Evolutionary conservation across 192 early-diverging fungal species (phyloP).

Genomic region (Pecoramyces ruminantium): DNA sequence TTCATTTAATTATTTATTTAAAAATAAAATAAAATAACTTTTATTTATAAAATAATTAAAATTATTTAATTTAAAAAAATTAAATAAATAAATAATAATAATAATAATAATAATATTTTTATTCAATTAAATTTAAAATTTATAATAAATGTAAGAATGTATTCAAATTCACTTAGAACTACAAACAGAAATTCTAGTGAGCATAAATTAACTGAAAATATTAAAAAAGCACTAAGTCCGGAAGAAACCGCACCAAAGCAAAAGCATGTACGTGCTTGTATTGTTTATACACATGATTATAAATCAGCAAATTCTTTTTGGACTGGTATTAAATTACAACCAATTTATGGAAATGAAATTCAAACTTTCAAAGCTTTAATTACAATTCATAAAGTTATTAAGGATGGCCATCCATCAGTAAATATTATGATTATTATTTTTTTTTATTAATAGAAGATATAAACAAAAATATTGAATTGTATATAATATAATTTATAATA

Average conservation of each 20-base stretch:
- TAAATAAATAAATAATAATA: no score
- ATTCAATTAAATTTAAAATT: no score
- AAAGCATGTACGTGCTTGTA: conserved; percentile 81
- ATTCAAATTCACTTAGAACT: conserved; percentile 21
- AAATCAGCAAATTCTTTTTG: conserved; percentile 72
- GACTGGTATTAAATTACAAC: conserved; percentile 69
- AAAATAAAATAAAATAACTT: no score
- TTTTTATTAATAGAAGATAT: no score
- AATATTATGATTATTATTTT: conserved; percentile 1
- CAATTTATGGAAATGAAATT: conserved; percentile 82
- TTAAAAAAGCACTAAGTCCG: conserved; percentile 73
- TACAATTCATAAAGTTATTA: conserved; percentile 85
- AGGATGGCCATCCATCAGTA: conserved; percentile 73
- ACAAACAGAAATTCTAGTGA: conserved; percentile 61
- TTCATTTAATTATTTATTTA: no score
- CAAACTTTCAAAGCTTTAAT: conserved; percentile 92
- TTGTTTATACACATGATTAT: conserved; percentile 89
- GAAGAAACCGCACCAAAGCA: conserved; percentile 94
- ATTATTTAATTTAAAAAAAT: no score
- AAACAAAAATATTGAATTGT: no score
- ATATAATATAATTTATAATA: no score
- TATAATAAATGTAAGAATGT: not conserved
- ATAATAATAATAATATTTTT: no score
- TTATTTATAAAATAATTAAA: no score
- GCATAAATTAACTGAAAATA: conserved; percentile 64